These are phyloP conservation scores for Microdochium paspali DNA, from an alignment of 2,329 filamentous ascomycete species.

Conservation along the genomic window DNA sequence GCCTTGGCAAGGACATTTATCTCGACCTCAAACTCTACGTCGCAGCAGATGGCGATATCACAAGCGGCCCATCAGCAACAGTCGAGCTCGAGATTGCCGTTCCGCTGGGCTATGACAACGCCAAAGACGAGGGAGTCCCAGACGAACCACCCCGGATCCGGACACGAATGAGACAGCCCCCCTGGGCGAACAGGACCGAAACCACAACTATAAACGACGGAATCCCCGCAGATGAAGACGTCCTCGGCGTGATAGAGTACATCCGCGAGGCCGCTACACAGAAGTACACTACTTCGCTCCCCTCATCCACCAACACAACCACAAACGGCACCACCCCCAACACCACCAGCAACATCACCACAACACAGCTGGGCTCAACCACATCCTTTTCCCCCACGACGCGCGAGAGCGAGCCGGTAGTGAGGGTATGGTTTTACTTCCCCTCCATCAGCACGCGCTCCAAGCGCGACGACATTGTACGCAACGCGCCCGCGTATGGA, in stretches of 20 bases:
- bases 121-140: too few species aligned
- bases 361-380: background rate
- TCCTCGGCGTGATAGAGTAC: conserved; percentile 33
- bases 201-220: conserved; percentile 23
- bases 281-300: conserved; percentile 15
- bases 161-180: conserved; percentile 36
- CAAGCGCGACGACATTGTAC: conserved; percentile 48
- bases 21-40: conserved; percentile 19
- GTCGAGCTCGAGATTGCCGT: conserved; percentile 25
- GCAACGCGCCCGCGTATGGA: conserved; percentile 37
- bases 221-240: conserved; percentile 30
- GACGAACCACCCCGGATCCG: conserved; percentile 29
- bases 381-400: background rate
- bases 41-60: too few species aligned
- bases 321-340: conserved; percentile 2
- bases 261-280: conserved; percentile 24
- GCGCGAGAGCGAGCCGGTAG: conserved; percentile 17
- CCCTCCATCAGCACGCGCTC: conserved; percentile 49
- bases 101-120: conserved; percentile 15
- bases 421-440: conserved; percentile 55
- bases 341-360: background rate
- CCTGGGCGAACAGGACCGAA: conserved; percentile 42
- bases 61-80: too few species aligned
- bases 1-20: conserved; percentile 2
- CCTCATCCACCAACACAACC: background rate